Evolutionary conservation across 2,329 filamentous ascomycete genomes (phyloP), one percentile per base, ranked within the genome.

Genomic region (Monosporascus sp.): DNA sequence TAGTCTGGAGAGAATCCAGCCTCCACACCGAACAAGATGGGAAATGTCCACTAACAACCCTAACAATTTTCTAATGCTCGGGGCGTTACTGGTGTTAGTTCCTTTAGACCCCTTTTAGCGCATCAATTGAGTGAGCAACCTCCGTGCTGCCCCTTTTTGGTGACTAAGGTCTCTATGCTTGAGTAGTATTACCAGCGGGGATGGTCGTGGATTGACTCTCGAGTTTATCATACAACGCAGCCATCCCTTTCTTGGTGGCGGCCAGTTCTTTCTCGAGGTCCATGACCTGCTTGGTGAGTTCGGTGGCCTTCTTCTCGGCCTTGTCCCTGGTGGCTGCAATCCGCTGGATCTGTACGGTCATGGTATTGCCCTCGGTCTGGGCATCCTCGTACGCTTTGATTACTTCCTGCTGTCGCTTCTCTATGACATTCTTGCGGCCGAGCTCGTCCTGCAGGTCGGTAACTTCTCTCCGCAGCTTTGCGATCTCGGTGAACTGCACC

Each of bases 361-460:
- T n/a, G 11, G 38, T 3, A 0, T 17, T 16, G 16, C 48, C 26
- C 26, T 55, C 48, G 35, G 44, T 53, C 24, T 54, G 48, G 22
- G 43, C 53, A 2, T 45, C 14, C 45, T 64, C 60, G 48, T 60
- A 61, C 19, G 60, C 31, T 22, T 52, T 52, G 47, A 55, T 55
- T 3, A 59, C 27, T 3, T 49, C 52, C 14, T 43, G 37, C n/a
- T 63, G 11, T 7, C 61, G 56, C 24, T 55, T 49, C 19, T 63
- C 24, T 46, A 63, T 58, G 9, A 49, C 45, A 8, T 51, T 48
- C 27, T 58, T 58, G n/a, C 52, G 38, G 17, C 46, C 40, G 7
- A 57, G 50, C 2, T 54, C 51, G 9, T 48, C 35, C n/a, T 57
- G 38, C 22, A 63, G 56, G 11, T 54, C 43, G 35, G 7, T 2